Base-by-base conservation (phyloP, 495 filamentous ascomycete genomes). In the Tuber umbilicatum region DNA sequence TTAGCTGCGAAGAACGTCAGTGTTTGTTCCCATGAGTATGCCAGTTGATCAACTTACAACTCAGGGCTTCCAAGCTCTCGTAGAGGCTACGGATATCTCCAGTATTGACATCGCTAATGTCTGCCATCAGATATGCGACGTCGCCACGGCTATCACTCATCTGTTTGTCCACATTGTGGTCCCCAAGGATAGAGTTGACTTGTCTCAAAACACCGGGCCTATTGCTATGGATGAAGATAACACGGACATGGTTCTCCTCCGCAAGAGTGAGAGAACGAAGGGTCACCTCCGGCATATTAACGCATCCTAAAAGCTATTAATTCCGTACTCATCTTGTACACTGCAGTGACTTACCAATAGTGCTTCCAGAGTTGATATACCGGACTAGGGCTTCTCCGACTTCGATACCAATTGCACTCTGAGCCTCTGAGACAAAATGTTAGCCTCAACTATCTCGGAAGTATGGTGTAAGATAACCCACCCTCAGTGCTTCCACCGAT, bases 141-240 rank as follows among this genome's bases (percentile, higher is more conserved):
- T 97, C 94, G 76, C 93, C 94, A 85, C 91, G 90, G 85, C 90
- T 95, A 82, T 97, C 95, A 50, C 93, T 94, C 85, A 93, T 97
- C 83, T 99, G 95, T 85, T 97, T 97, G 83, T 97, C 94, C 75
- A 99, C 93, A 82, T 99, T 99, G 85, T 99, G 94, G 74, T 94
- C 90, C 27, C 89, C 92, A 76, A 97, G 88, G 72, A 97, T 91
- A 80, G 93, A 91, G 86, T 97, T 99, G 64, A 99, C 93, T 86
- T 90, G 92, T 73, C 91, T 88, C 83, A 99, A 86, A 73, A 99
- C 95, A 85, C 95, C 95, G 37, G 95, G 95, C 71, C 97, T 89
- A 82, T 97, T 99, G 81, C 90, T 90, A 84, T 99, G 95, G 80
- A 99, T 94, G 83, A 92, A 99, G 81, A 97, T 91, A 70, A 98